Base-by-base conservation (phyloP, 306 rosid species). In the Styphnolobium japonicum region DNA sequence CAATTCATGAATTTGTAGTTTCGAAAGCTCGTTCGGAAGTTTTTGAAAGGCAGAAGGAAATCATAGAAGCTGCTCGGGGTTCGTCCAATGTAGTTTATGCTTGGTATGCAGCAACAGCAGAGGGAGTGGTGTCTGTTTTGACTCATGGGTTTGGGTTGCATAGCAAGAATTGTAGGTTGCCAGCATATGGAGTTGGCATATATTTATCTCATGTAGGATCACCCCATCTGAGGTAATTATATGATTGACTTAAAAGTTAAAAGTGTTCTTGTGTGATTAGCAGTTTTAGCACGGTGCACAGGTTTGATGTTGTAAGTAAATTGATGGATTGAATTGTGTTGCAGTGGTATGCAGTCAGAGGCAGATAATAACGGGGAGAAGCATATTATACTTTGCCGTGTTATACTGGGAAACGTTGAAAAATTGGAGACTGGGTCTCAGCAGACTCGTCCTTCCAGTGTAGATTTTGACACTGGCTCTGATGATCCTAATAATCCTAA, bases 351-450 rank as follows among this genome's bases (percentile, higher is more conserved):
- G 83, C 88, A 25, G 33, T 45, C 69, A 7, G 83, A 73, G 70
- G 77, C 81, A 25, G 91, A 86, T 9, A 81, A 85, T 14, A 58
- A 89, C 12, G 83, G 80, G 15, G 87, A 80, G 64, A 92, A 82
- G 62, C 89, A 92, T 76, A 3, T 85, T 16, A 36, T 89, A 37
- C 79, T 92, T 67, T 89, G 97, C 84, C 88, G 85, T 18, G 86
- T 88, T 75, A 77, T 89, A 72, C 52, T 92, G 55, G 97, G 97
- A 22, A 89, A 60, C 0, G 79, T 92, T 12, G 97, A 92, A 73
- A 88, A 69, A 74, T 76, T 89, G 11, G 83, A 81, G 33, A 80
- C 84, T 10, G 90, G 88, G 45, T 75, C 83, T 71, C 75, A 63
- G 15, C 92, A 88, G 46, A 74, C 76, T 34, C 33, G 79, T 66